These are phyloP conservation scores for Sporothrix euskadiensis DNA, from an alignment of 2,329 filamentous ascomycete genomes.

Conservation along the genomic window DNA sequence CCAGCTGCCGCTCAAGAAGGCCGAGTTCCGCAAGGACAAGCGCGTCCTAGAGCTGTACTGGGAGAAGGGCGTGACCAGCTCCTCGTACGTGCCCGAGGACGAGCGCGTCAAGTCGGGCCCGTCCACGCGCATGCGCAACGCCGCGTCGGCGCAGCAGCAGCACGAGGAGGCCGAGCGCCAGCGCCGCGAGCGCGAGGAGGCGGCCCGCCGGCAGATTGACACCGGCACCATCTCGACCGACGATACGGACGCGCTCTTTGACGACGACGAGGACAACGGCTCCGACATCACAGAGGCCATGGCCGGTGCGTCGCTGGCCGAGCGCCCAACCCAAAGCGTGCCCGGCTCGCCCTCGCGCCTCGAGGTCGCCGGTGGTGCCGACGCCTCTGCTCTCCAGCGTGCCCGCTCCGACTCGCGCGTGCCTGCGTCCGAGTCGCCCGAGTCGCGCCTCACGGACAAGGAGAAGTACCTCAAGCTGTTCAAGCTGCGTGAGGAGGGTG, in stretches of 20 bases:
- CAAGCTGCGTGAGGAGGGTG: conserved; percentile 84
- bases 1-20: conserved; percentile 95
- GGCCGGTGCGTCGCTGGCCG: conserved; percentile 83
- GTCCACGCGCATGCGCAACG: conserved; percentile 72
- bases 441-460: conserved; percentile 83
- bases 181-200: conserved; percentile 74
- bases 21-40: conserved; percentile 97
- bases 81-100: conserved; percentile 93
- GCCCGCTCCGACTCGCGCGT: conserved; percentile 95
- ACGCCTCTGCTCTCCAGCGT: conserved; percentile 66
- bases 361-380: conserved; percentile 59
- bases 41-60: conserved; percentile 95
- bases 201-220: conserved; percentile 88
- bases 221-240: conserved; percentile 92
- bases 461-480: conserved; percentile 95
- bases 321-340: conserved; percentile 92
- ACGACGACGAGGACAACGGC: conserved; percentile 79
- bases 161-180: conserved; percentile 77
- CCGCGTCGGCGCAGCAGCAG: conserved; percentile 76
- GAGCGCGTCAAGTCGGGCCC: conserved; percentile 81
- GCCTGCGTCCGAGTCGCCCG: conserved; percentile 69
- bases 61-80: conserved; percentile 98
- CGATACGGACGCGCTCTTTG: conserved; percentile 92
- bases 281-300: conserved; percentile 89
- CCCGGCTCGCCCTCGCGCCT: conserved; percentile 85